Percentiles rank a stretch among this genome's conserved stretches.
Conservation (phyloP, 1,284 basidiomycete species). For the Xerocomus amazonicus region DNA sequence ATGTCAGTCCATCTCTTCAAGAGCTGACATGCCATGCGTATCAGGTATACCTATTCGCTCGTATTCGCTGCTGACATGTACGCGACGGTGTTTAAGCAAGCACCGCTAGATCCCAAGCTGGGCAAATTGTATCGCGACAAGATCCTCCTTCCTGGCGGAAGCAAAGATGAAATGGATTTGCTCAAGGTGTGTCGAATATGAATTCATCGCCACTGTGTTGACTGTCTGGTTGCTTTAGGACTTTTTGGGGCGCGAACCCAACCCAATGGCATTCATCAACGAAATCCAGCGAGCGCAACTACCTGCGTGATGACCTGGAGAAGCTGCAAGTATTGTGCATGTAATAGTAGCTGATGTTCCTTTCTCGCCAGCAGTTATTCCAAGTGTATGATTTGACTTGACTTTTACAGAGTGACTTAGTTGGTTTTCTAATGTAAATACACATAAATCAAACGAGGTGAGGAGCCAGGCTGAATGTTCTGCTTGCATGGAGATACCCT, state of each 20-base stretch:
- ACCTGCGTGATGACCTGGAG: too few species aligned
- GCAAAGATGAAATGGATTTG: constrained; percentile 55
- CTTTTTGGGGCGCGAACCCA: constrained; percentile 76
- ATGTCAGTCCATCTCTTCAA: too few species aligned
- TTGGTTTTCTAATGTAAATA: too few species aligned
- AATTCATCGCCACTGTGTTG: background rate
- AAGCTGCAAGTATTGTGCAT: too few species aligned
- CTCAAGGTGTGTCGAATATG: constrained; percentile 40
- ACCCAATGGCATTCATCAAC: constrained; percentile 54
- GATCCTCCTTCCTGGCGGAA: constrained; percentile 55
- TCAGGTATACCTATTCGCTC: constrained; percentile 32
- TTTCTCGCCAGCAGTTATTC: too few species aligned
- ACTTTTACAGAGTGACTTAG: too few species aligned
- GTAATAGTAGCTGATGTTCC: too few species aligned
- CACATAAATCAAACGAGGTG: too few species aligned
- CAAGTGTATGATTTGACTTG: too few species aligned
- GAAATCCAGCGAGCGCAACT: constrained; percentile 19
- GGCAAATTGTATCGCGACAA: constrained; percentile 50
- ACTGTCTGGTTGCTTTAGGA: constrained; percentile 34
- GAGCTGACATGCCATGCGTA: background rate
- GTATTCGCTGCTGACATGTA: constrained; percentile 35
- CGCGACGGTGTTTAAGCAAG: constrained; percentile 56
- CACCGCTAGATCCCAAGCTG: constrained; percentile 65
- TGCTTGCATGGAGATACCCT: constrained; percentile 28
- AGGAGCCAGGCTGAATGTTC: constrained; percentile 13